phyloP scores from a whole-genome alignment of 2,329 filamentous ascomycete genomes.

The Fusarium hainanense region DNA sequence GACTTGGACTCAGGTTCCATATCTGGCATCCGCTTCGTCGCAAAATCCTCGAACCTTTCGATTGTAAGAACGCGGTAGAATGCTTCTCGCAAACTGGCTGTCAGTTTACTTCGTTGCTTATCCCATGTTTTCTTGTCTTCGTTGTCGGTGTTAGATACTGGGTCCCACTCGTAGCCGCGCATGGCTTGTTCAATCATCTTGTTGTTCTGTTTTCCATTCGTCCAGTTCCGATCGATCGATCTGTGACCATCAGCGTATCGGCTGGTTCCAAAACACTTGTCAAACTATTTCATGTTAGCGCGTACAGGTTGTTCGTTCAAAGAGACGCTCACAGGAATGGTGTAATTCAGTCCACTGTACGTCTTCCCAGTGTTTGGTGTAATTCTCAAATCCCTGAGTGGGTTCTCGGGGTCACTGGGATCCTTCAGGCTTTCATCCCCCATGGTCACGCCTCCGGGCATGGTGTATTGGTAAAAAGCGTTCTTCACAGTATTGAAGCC shows the following conservation, averaged over 20 bases:
- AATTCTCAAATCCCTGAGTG: not conserved
- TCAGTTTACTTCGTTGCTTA: not conserved
- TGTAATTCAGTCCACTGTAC: not conserved
- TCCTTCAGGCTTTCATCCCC: not conserved
- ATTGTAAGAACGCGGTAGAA: not conserved
- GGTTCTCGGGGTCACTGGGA: not conserved
- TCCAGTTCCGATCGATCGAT: not conserved
- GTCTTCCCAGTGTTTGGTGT: not conserved
- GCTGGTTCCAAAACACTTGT: not conserved
- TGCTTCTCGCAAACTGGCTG: not conserved
- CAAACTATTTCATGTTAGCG: not conserved
- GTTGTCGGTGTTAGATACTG: not conserved
- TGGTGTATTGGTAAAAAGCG: not conserved
- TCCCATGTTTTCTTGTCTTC: not conserved
- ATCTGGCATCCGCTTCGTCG: not conserved
- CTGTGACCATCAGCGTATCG: not conserved
- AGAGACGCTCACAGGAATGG: not conserved
- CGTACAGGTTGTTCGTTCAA: fast-evolving
- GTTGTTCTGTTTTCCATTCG: not conserved
- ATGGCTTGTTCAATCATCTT: not conserved
- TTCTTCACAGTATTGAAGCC: not conserved
- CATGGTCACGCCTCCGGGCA: not conserved
- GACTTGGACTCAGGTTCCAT: not conserved
- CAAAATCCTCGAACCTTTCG: not conserved
- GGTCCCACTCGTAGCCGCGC: not conserved